Base-by-base conservation (phyloP, 139 green algal genomes). In the Diplosphaera chodatii region DNA sequence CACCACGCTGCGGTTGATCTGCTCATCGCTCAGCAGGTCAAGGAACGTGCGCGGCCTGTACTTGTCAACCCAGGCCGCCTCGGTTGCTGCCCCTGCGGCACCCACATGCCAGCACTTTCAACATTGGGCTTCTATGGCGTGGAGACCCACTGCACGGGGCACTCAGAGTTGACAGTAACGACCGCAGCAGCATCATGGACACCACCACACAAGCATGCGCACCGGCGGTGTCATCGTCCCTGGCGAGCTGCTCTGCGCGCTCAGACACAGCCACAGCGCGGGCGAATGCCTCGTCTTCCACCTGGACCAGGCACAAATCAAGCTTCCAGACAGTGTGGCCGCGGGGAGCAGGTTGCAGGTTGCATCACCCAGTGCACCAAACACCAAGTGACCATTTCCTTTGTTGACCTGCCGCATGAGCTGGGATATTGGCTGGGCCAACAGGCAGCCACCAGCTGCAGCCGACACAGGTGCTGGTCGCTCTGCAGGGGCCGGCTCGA, bases 11-110 rank as follows among this genome's bases (percentile, higher is more conserved):
- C 89, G 77, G 84, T 99, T 98, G 69, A 84, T 88, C 4, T 80
- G 71, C 74, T 97, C 93, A 67, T 96, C 90, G 37, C 81, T 92
- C 5, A 98, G 83, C 48, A 98, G 78, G 70, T 93, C 86, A 30
- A 88, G 85, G 81, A 96, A 99, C 32, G 40, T 64, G 1, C 64
- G 63, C 2, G 94, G 94, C 0, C 85, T 72, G 78, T 98, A 96
- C 79, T 94, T 94, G 77, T 96, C 86, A 30, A 97, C 91, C 94
- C 94, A 98, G 66, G 97, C 80, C 55, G 55, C 20, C 69, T 77
- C 40, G 13, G 56, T 2, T 64, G 68, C 31, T 22, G 41, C 48
- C 13, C 48, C 48, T 59, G n/a, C n/a, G n/a, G n/a, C n/a, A n/a
- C n/a, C n/a, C n/a, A n/a, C n/a, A n/a, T n/a, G n/a, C n/a, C n/a